Base-by-base conservation (phyloP, 352 stramenopile genomes). In the Globisporangium polare region DNA sequence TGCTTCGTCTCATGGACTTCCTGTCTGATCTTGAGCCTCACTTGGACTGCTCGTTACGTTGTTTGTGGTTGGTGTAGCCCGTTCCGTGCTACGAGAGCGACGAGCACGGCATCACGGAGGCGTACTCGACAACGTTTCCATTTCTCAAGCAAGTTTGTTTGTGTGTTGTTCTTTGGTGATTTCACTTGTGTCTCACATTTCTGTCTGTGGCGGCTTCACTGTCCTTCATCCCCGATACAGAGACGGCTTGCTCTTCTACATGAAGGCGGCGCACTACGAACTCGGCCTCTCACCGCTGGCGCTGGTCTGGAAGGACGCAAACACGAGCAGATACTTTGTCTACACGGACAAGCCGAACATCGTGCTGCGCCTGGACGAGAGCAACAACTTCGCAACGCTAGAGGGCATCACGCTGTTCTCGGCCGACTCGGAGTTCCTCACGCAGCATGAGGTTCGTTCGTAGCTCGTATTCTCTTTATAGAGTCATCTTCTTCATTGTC, bases 251-350 rank as follows among this genome's bases (percentile, higher is more conserved):
- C 61, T 97, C 9, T 97, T 97, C 54, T 90, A 90, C 71, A 80
- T 92, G 72, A 97, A 97, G 63, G 76, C 83, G 8, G 88, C 77
- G 2, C 83, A 96, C 55, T 97, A 97, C 61, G 80, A 91, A n/a
- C 77, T 94, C 35, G 91, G 89, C 1, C 68, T 96, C 6, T 92
- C 90, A 10, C 88, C 91, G 2, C 77, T 96, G 10, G 83, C 82
- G 27, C 63, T 96, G n/a, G 73, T 96, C 26, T 97, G 90, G 90
- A 97, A 97, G 45, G 91, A 97, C 63, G 67, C 72, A 12, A 70
- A 71, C 35, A 95, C 87, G 24, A 96, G 89, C 72, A 77, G 86
- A 18, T 97, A 92, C 60, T 89, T 90, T 47, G 67, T 80, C 17
- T 85, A 79, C 64, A 80, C 77, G 7, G 69, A 86, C 5, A 92